phyloP scores from a whole-genome alignment of 768 basidiomycete genomes.

The Collybiopsis luxurians region DNA sequence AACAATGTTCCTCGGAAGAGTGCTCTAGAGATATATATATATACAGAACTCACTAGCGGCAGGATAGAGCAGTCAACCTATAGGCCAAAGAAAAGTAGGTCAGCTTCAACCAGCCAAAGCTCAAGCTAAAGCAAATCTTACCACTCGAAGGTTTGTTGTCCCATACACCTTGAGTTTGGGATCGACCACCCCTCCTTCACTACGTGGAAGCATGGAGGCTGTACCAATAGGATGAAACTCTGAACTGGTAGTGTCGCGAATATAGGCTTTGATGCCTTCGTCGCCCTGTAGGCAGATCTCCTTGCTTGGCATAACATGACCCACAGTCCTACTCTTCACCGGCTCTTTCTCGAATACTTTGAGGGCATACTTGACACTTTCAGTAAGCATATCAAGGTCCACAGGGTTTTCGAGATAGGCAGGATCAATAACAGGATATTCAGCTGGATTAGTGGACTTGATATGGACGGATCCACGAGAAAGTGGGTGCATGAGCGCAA shows the following conservation, averaged over 20 bases:
- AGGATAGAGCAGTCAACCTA: neutral
- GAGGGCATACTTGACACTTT: constrained; percentile 21
- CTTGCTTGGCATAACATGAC: constrained; percentile 13
- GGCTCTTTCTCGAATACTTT: constrained; percentile 12
- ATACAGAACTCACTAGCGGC: neutral
- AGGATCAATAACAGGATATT: constrained; percentile 43
- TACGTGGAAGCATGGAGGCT: constrained; percentile 23
- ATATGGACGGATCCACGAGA: constrained; percentile 42
- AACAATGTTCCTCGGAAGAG: neutral
- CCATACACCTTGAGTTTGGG: constrained; percentile 27
- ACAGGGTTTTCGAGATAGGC: constrained; percentile 29
- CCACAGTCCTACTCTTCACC: neutral
- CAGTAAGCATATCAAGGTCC: constrained; percentile 20
- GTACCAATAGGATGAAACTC: constrained; percentile 17
- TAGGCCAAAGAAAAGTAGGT: neutral
- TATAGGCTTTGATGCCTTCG: neutral
- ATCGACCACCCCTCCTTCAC: constrained; percentile 29
- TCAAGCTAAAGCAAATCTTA: constrained; percentile 11
- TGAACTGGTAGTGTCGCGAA: neutral
- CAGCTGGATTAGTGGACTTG: constrained; percentile 36
- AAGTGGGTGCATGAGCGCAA: constrained; percentile 29
- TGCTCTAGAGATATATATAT: neutral
- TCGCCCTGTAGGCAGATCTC: neutral
- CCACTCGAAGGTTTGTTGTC: constrained; percentile 25
- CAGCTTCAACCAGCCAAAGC: no score